Conservation (phyloP, 768 basidiomycete species). For the Suillus spraguei region DNA sequence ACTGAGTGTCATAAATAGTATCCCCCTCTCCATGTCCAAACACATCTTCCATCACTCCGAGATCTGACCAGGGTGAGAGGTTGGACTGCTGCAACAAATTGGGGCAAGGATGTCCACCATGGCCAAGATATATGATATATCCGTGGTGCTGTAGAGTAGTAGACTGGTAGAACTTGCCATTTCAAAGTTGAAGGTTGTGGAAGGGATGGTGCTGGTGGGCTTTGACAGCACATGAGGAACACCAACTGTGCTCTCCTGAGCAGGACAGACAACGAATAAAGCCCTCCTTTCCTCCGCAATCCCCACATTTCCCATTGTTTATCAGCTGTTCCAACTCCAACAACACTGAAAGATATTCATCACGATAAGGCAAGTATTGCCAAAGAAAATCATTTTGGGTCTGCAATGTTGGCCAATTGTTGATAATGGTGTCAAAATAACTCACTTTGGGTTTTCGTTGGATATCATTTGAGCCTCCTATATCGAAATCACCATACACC, state of each 20-base stretch:
- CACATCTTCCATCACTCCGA: not conserved
- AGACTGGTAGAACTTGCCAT: conserved; percentile 18
- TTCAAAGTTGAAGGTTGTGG: conserved; percentile 26
- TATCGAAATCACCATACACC: not conserved
- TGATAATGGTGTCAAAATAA: too few relatives aligned
- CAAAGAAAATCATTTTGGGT: too few relatives aligned
- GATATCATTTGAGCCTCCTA: not conserved
- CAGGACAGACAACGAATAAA: conserved; percentile 8
- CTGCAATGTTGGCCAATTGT: too few relatives aligned
- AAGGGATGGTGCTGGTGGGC: conserved; percentile 9
- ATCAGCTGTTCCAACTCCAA: conserved; percentile 3
- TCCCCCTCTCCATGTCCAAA: not conserved
- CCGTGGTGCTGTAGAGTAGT: conserved; percentile 24
- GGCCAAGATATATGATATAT: conserved; percentile 22
- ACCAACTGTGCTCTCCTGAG: conserved; percentile 11
- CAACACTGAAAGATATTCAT: conserved; percentile 4
- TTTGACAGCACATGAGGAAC: conserved; percentile 5
- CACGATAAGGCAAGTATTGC: too few relatives aligned
- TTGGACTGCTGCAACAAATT: too few relatives aligned
- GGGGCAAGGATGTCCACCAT: conserved; percentile 8
- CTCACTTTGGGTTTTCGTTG: not conserved
- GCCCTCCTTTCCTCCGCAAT: not conserved
- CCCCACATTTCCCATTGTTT: not conserved
- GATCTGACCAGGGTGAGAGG: too few relatives aligned
- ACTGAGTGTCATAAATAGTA: not conserved